These are phyloP conservation scores for Rosa rugosa DNA, from an alignment of 306 rosid species.

Conservation along the genomic window DNA sequence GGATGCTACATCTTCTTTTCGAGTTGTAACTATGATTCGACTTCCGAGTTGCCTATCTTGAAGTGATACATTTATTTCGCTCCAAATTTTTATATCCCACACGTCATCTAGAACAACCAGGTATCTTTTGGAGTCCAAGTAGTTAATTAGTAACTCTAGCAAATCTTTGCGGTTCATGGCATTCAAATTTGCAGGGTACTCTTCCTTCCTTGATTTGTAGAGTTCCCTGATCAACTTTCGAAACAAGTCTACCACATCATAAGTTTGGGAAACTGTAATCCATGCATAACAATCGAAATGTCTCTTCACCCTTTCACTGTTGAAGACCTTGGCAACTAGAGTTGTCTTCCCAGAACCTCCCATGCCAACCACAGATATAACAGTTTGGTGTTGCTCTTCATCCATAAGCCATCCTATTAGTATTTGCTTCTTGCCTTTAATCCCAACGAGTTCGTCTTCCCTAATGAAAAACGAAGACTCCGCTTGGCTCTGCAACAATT, in stretches of 20 bases:
- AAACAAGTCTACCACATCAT: not conserved
- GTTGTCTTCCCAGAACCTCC: too few species aligned
- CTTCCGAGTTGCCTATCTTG: not conserved
- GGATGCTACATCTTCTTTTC: not conserved
- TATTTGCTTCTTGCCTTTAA: too few species aligned
- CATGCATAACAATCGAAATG: too few species aligned
- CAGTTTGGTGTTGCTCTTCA: too few species aligned
- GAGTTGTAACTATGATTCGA: not conserved
- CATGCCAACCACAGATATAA: too few species aligned
- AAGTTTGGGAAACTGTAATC: too few species aligned
- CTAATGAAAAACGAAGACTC: too few species aligned
- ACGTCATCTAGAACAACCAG: not conserved
- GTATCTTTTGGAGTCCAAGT: not conserved
- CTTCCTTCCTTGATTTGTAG: not conserved
- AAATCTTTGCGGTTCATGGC: not conserved
- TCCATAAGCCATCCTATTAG: too few species aligned
- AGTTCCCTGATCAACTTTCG: not conserved
- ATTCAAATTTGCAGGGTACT: not conserved
- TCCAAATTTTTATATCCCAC: not conserved
- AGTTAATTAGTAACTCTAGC: not conserved
- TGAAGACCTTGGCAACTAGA: too few species aligned
- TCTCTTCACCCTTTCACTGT: too few species aligned
- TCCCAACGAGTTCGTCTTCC: too few species aligned
- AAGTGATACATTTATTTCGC: not conserved
- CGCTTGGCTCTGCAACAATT: too few species aligned